A percentile compares a stretch with the other conserved stretches of the same genome.
These are phyloP conservation scores for Fusarium lyarnte DNA, from an alignment of 2,329 filamentous ascomycete genomes.

Conservation along the genomic window DNA sequence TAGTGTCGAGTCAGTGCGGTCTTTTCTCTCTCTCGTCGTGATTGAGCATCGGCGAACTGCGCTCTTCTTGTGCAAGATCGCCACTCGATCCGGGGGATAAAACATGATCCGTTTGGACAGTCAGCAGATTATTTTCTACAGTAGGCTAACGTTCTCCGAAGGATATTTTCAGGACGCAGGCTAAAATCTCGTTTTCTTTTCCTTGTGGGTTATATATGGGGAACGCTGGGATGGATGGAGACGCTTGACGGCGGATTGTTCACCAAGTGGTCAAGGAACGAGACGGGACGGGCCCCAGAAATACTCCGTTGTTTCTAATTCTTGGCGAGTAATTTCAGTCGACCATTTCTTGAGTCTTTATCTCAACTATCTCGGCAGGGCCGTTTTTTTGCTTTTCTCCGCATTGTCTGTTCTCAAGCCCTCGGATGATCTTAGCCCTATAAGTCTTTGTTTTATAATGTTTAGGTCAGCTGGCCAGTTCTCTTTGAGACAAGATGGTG, in stretches of 20 bases:
- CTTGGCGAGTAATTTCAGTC: background rate
- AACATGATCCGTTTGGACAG: background rate
- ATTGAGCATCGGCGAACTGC: background rate
- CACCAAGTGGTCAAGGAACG: background rate
- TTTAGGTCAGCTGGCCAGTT: background rate
- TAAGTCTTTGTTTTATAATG: background rate
- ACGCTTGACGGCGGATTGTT: no score
- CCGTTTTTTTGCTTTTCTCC: constrained; percentile 14
- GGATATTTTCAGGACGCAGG: background rate
- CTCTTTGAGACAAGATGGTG: background rate
- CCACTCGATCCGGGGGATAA: background rate
- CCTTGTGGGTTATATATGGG: constrained; percentile 11
- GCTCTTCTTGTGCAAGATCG: constrained; percentile 26
- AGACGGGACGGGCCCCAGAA: background rate
- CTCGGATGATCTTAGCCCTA: background rate
- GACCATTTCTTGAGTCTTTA: background rate
- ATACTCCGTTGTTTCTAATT: background rate
- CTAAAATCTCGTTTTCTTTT: background rate
- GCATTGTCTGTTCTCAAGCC: constrained; percentile 14
- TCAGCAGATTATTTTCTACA: background rate
- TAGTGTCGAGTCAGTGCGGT: background rate
- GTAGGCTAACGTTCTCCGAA: background rate
- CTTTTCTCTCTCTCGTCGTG: background rate
- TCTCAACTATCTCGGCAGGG: background rate
- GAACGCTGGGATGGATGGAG: background rate